A percentile compares a stretch with the other conserved stretches of the same genome.
Evolutionary conservation across 2,329 filamentous ascomycete species (phyloP).

Genomic region (Ophiostoma sp.): DNA sequence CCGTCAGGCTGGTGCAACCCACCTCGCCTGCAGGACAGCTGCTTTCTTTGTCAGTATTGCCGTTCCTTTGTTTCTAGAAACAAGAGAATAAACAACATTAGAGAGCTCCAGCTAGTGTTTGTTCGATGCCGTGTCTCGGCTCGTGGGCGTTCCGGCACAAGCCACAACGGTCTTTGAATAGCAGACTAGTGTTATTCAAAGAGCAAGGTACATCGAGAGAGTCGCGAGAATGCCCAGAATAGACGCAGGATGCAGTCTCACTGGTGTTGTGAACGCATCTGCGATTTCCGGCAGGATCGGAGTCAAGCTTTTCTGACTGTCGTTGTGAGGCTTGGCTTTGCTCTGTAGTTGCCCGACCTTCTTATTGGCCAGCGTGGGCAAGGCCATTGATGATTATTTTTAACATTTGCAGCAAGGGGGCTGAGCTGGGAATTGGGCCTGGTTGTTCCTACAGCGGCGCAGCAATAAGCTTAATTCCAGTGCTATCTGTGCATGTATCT

Average conservation of each 20-base stretch:
- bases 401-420: neutral
- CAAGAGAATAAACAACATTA: neutral
- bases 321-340: neutral
- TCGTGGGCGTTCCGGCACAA: neutral
- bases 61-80: neutral
- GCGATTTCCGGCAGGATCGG: neutral
- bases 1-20: neutral
- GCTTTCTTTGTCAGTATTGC: neutral
- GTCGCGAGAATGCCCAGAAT: neutral
- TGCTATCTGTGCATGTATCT: neutral
- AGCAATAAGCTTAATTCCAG: neutral
- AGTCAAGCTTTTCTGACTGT: neutral
- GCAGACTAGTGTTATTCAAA: neutral
- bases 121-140: slow-evolving; percentile 4
- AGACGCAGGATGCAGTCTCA: neutral
- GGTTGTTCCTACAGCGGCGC: neutral
- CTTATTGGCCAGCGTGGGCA: neutral
- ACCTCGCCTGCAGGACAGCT: neutral
- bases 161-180: slow-evolving; percentile 3
- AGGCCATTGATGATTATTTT: neutral
- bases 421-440: neutral
- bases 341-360: neutral
- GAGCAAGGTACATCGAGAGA: neutral
- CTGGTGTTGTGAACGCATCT: neutral
- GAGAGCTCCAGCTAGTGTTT: neutral